Evolutionary conservation across 495 filamentous ascomycete species (phyloP).

Genomic region (Penicillium salamii): DNA sequence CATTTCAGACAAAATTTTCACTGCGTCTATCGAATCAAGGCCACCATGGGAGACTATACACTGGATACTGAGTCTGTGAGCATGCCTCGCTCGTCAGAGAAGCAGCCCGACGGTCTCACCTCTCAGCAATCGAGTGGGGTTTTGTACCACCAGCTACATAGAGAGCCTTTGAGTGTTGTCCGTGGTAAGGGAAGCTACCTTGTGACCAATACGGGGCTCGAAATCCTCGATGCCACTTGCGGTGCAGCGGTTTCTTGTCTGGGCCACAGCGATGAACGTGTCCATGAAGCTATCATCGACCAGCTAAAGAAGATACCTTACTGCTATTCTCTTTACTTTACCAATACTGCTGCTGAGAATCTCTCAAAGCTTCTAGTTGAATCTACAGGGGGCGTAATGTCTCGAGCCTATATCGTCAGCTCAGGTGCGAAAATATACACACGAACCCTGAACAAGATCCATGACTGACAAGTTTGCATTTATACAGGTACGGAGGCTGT

Average conservation of each 20-base stretch:
- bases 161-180: slow-evolving; percentile 20
- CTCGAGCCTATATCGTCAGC: slow-evolving; percentile 40
- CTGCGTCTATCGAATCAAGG: background rate
- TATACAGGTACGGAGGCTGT: slow-evolving; percentile 58
- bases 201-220: slow-evolving; percentile 11
- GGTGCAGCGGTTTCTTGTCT: slow-evolving; percentile 40
- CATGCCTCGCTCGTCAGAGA: background rate
- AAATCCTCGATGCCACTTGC: slow-evolving; percentile 27
- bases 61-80: slow-evolving; percentile 1
- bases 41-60: slow-evolving; percentile 25
- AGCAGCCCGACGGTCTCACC: background rate
- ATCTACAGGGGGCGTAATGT: slow-evolving; percentile 32
- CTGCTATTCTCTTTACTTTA: slow-evolving; percentile 45
- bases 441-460: background rate
- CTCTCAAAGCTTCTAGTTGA: slow-evolving; percentile 33
- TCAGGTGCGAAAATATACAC: slow-evolving; percentile 34
- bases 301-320: slow-evolving; percentile 44
- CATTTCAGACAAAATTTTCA: background rate
- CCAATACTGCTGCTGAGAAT: slow-evolving; percentile 33
- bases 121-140: slow-evolving; percentile 16
- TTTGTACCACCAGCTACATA: slow-evolving; percentile 21
- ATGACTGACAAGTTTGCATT: background rate
- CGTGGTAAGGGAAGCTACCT: slow-evolving; percentile 21
- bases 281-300: slow-evolving; percentile 36
- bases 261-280: slow-evolving; percentile 35